A percentile compares a stretch with the other conserved stretches of the same genome.
These are phyloP conservation scores for Endoconidiophora polonica DNA, from an alignment of 2,329 filamentous ascomycete species.

Conservation along the genomic window DNA sequence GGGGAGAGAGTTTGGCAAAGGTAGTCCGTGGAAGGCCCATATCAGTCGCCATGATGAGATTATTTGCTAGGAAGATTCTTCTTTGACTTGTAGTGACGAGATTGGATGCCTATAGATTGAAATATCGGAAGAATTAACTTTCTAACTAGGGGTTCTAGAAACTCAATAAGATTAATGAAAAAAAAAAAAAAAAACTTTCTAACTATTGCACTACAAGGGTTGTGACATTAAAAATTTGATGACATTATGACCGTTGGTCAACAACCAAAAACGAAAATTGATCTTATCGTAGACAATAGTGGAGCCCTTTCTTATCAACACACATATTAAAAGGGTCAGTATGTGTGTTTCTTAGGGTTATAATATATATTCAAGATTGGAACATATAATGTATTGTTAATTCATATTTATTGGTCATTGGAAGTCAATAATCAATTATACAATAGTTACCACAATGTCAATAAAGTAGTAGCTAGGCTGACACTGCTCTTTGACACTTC, in stretches of 20 bases:
- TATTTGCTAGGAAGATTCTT: background rate
- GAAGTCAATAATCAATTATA: no score
- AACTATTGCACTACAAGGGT: background rate
- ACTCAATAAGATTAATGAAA: no score
- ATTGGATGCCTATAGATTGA: background rate
- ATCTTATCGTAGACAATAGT: background rate
- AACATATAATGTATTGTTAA: no score
- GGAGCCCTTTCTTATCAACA: background rate
- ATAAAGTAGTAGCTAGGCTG: no score
- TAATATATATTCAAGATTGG: no score
- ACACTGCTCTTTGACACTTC: no score
- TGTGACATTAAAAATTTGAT: background rate
- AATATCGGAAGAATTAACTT: background rate
- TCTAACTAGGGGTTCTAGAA: no score
- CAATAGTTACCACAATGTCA: no score
- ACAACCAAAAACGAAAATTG: background rate
- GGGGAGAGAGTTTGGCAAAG: slow-evolving; percentile 79
- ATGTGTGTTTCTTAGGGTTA: background rate
- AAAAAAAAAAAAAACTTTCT: no score
- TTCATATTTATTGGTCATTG: no score
- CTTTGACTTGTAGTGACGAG: background rate
- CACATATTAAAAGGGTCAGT: background rate
- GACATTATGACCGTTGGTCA: background rate
- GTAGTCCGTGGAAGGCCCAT: slow-evolving; percentile 41
- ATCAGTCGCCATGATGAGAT: slow-evolving; percentile 17